Percentiles rank a stretch among this genome's conserved stretches.
phyloP scores from a whole-genome alignment of 164 flowering plant species.

The Echeveria elegans region DNA sequence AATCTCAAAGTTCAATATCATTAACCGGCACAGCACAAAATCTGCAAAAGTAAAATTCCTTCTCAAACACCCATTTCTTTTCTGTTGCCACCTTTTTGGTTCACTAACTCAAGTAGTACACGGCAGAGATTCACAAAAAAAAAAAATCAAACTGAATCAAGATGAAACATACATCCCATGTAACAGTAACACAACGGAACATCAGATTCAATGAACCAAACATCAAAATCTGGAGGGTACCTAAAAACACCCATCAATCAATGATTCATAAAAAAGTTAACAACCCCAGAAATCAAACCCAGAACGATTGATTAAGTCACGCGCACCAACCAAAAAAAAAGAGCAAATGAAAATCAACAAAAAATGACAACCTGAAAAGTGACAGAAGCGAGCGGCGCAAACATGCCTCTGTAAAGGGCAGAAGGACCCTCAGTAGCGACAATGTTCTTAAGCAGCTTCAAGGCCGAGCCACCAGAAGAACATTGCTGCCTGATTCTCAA shows the following conservation, averaged over 20 bases:
- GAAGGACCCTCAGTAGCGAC: slow-evolving; percentile 48
- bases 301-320: too few species aligned
- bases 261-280: background rate
- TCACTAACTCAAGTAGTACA: background rate
- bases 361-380: slow-evolving; percentile 56
- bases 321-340: too few species aligned
- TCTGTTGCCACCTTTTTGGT: slow-evolving; percentile 1
- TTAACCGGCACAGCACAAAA: background rate
- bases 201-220: background rate
- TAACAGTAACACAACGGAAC: background rate
- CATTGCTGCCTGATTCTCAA: slow-evolving; percentile 62
- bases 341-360: too few species aligned
- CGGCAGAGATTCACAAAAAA: background rate
- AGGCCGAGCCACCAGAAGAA: slow-evolving; percentile 44
- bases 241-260: background rate
- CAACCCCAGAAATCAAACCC: background rate
- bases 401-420: slow-evolving; percentile 82
- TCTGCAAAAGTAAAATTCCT: background rate
- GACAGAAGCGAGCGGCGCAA: slow-evolving; percentile 78
- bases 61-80: background rate
- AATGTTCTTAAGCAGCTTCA: slow-evolving; percentile 35
- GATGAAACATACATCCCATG: background rate
- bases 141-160: background rate
- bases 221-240: background rate
- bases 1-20: background rate